Evolutionary conservation across 179 eudicot genomes (phyloP).

Genomic region (Silene vulgaris): DNA sequence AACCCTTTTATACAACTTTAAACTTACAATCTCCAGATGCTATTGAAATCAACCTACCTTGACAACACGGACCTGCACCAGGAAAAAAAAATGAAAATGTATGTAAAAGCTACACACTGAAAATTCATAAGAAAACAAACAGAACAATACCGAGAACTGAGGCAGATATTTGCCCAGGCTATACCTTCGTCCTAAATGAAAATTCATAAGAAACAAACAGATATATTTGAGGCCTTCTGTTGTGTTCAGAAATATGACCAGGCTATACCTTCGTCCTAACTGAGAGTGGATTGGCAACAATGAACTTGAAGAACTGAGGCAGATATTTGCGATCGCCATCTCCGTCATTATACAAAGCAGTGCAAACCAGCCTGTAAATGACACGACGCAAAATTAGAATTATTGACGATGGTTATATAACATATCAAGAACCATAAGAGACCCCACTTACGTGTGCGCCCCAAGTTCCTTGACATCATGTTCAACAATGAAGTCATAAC

Average conservation of each 20-base stretch:
- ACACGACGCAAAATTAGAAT: constrained; percentile 11
- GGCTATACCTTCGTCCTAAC: constrained; percentile 87
- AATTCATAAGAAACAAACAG: neutral
- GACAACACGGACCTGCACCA: constrained; percentile 87
- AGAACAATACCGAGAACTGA: neutral
- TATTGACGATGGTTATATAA: neutral
- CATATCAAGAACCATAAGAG: neutral
- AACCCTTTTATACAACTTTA: constrained; percentile 11
- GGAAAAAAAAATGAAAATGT: constrained; percentile 21
- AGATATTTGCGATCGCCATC: constrained; percentile 91
- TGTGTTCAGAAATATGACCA: constrained; percentile 4
- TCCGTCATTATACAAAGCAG: constrained; percentile 77
- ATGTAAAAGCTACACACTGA: constrained; percentile 19
- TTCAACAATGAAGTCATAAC: constrained; percentile 95
- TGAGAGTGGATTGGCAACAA: constrained; percentile 95
- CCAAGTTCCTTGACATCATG: constrained; percentile 99
- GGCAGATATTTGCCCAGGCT: too few relatives aligned
- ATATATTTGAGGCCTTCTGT: neutral
- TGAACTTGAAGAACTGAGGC: constrained; percentile 94
- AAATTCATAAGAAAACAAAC: neutral
- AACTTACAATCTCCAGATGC: constrained; percentile 35
- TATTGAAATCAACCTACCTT: constrained; percentile 70
- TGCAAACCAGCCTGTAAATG: constrained; percentile 75
- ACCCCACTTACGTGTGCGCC: constrained; percentile 82
- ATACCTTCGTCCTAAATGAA: too few relatives aligned